Evolutionary conservation across 495 filamentous ascomycete genomes (phyloP), one percentile per base, ranked within the genome.

Genomic region (Acidiella bohemica): DNA sequence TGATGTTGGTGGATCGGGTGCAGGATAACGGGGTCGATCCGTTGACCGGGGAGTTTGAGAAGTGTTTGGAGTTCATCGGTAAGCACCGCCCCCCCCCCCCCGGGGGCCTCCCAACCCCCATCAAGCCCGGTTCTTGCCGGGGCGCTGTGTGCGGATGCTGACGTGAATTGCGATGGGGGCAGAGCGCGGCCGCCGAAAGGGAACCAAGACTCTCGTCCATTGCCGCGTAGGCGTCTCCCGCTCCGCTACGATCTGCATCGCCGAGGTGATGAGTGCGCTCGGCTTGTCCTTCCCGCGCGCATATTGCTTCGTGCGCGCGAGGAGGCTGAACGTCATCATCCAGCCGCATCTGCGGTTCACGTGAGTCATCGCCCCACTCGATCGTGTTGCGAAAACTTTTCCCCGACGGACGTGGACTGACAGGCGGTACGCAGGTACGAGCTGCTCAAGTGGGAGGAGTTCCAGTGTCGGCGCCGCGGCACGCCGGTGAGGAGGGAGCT

Each of bases 11-110:
- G 28, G 75, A 83, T 49, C 67, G 80, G 14, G 83, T 97, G 11
- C 90, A 96, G 56, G 90, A 97, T 50, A 97, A 97, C 50, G 90
- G 90, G 18, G 87, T 96, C 41, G 90, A 97, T 55, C 77, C 85
- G 4, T 59, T 97, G 53, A 87, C 80, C 35, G 72, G 81, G 21
- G 84, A 94, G 44, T 93, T 93, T 63, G 75, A 78, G 51, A 68
- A 78, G 27, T 96, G 90, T 51, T 63, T 97, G 21, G 75, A 80
- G 19, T 97, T 97, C 47, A 93, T 96, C 59, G 80, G 87, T 94
- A 62, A 59, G 80, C 66, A n/a, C n/a, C n/a, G n/a, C n/a, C n/a
- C n/a, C n/a, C n/a, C n/a, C n/a, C n/a, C n/a, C n/a, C n/a, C n/a
- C n/a, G n/a, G n/a, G n/a, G n/a, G n/a, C n/a, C n/a, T n/a, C n/a